Evolutionary conservation across 176 grass and related monocot genomes (phyloP).

Genomic region (Hsuehochloa calcarea): DNA sequence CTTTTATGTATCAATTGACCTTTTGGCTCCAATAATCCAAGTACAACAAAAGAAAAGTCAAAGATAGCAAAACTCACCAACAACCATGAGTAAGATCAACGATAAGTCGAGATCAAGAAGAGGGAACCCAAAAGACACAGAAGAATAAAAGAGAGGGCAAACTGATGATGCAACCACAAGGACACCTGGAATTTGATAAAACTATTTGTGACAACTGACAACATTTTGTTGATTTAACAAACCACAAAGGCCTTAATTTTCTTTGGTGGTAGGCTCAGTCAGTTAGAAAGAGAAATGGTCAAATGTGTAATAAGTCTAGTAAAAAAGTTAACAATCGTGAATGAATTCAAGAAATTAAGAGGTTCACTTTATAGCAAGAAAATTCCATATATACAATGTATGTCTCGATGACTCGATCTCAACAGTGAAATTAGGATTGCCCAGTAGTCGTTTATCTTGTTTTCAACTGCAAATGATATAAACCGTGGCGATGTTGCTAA

Average conservation of each 20-base stretch:
- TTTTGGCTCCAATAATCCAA: slow-evolving; percentile 5
- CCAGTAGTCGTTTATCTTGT: background rate
- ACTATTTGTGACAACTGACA: background rate
- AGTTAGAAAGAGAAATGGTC: slow-evolving; percentile 15
- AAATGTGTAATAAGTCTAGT: background rate
- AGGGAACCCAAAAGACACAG: background rate
- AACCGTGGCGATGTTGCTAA: background rate
- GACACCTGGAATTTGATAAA: background rate
- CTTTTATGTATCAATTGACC: background rate
- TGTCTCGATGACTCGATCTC: background rate
- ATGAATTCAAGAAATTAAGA: background rate
- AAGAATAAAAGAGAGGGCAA: background rate
- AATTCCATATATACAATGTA: background rate
- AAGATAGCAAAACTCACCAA: slow-evolving; percentile 5
- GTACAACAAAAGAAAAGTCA: background rate
- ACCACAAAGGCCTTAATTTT: background rate
- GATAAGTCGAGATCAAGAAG: background rate
- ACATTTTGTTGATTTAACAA: background rate
- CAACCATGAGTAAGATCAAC: background rate
- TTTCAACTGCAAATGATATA: background rate
- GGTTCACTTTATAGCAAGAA: background rate
- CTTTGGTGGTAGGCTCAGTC: background rate
- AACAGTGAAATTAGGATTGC: background rate
- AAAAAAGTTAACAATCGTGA: background rate
- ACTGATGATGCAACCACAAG: background rate